Conservation (phyloP, 2,329 filamentous ascomycete genomes). For the Sporothrix brunneoviolacea region DNA sequence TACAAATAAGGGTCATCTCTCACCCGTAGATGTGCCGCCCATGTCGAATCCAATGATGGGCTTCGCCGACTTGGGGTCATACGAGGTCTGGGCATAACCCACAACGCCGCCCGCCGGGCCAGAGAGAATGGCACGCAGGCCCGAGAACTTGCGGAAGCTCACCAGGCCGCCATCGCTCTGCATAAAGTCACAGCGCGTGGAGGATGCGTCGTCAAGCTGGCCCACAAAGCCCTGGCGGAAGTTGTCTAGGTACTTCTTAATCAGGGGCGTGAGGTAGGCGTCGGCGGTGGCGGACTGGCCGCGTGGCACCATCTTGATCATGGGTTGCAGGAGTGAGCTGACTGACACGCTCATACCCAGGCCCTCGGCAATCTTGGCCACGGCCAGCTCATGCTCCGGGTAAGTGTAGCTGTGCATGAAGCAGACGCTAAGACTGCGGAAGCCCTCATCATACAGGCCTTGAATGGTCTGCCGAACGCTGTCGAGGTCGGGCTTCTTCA, state of each 20-base stretch:
- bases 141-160: slow-evolving; percentile 17
- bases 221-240: slow-evolving; percentile 61
- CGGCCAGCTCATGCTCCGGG: slow-evolving; percentile 10
- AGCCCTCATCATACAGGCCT: too few relatives aligned
- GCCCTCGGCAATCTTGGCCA: slow-evolving; percentile 13
- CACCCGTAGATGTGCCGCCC: slow-evolving; percentile 37
- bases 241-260: slow-evolving; percentile 62
- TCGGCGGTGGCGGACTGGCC: slow-evolving; percentile 67
- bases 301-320: slow-evolving; percentile 64
- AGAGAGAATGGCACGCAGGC: slow-evolving; percentile 54
- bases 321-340: slow-evolving; percentile 7
- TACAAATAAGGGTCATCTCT: too few relatives aligned
- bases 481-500: slow-evolving; percentile 41
- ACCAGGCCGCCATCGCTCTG: slow-evolving; percentile 50
- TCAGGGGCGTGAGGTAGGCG: slow-evolving; percentile 66
- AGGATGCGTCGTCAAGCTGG: slow-evolving; percentile 39
- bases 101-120: slow-evolving; percentile 67
- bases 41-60: slow-evolving; percentile 66
- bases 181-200: slow-evolving; percentile 52
- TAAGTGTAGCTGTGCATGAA: too few relatives aligned
- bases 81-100: slow-evolving; percentile 65
- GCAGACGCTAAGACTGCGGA: too few relatives aligned
- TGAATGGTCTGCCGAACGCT: slow-evolving; percentile 37
- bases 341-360: slow-evolving; percentile 12
- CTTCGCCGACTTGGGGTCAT: slow-evolving; percentile 57